Evolutionary conservation across 1,284 basidiomycete species (phyloP).

Genomic region (Neolentinus lepideus): DNA sequence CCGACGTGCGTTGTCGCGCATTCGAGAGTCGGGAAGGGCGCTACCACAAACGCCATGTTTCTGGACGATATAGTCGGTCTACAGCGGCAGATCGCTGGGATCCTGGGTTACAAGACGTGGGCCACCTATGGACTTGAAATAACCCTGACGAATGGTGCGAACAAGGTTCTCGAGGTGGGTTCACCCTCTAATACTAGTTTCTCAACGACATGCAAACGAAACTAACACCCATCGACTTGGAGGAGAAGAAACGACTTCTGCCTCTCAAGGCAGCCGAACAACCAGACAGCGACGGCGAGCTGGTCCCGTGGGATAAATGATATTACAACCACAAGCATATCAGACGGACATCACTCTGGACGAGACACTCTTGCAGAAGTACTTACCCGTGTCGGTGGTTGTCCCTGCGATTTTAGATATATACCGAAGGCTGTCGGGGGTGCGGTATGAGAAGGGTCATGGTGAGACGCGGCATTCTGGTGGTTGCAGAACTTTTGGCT

Average conservation of each 20-base stretch:
- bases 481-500: too few relatives aligned
- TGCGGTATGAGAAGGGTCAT: constrained; percentile 51
- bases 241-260: too few relatives aligned
- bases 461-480: too few relatives aligned
- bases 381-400: constrained; percentile 78
- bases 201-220: constrained; percentile 1
- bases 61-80: too few relatives aligned
- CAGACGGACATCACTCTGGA: constrained; percentile 63
- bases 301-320: too few relatives aligned
- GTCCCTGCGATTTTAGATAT: constrained; percentile 75
- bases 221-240: too few relatives aligned
- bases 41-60: too few relatives aligned
- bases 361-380: constrained; percentile 74
- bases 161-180: constrained; percentile 45
- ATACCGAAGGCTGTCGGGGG: constrained; percentile 73
- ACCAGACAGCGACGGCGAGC: too few relatives aligned
- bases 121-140: constrained; percentile 76
- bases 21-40: too few relatives aligned
- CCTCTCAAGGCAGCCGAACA: too few relatives aligned
- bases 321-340: constrained; percentile 70
- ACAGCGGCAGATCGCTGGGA: constrained; percentile 56
- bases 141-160: constrained; percentile 76
- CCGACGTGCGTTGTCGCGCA: too few relatives aligned
- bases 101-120: constrained; percentile 75
- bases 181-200: too few relatives aligned